Base-by-base conservation (phyloP, 1,139 yeast genomes). In the Candida tetrigidarum region DNA sequence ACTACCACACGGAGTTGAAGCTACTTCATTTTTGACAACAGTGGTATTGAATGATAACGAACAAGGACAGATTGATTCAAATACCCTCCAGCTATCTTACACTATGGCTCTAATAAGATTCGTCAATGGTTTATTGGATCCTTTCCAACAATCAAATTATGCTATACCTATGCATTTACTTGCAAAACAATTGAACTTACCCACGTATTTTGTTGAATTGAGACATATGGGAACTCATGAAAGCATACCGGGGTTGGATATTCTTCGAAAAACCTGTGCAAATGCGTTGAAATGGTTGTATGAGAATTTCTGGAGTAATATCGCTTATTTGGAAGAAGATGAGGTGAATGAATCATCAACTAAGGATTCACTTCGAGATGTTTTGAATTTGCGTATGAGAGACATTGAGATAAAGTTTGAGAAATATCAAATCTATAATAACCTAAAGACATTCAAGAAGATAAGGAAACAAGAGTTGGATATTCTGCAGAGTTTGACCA, bases 181-280 rank as follows among this genome's bases (percentile, higher is more conserved):
- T 26, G 99, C 99, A 0, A 78, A 71, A 43, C 75, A 78, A 34
- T 66, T 89, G 18, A 80, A 80, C 1, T 67, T 95, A 18, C 97
- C 99, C 0, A 76, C 86, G 28, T 80, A 80, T 57, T 91, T 95
- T 64, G 99, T 95, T 0, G 99, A 95, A 59, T 60, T 91, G 33
- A 72, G 99, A 50, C 99, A 95, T 62, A 80, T 83, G 61, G 93
- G 96, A 5, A 93, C 99, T 0, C 99, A 95, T 62, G 98, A 93
- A 54, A 75, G 71, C 12, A 65, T 93, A 18, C 97, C 98, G 0
- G 76, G 86, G 29, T 56, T 90, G 35, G 81, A 77, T 38, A 74
- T 87, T 65, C 71, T 93, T 18, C 71, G 96, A 33, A 62, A 71
- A 25, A 80, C 84, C 5, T 67, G 83, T 5, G 58, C 61, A 5